A percentile compares a stretch with the other conserved stretches of the same genome.
These are phyloP conservation scores for Metschnikowia proteae DNA, from an alignment of 805 yeast genomes.

Conservation along the genomic window DNA sequence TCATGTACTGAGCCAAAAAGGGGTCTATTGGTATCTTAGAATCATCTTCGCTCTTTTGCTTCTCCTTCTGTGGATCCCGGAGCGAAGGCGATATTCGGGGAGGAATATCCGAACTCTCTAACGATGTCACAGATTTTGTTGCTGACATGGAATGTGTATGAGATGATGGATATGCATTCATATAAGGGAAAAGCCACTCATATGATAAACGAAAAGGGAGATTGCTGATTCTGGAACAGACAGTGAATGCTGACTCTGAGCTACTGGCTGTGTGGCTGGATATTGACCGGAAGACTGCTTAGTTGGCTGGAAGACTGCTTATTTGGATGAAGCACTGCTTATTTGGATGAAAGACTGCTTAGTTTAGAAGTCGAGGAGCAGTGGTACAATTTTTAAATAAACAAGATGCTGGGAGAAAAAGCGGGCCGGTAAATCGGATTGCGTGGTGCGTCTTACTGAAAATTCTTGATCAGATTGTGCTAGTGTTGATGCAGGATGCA, in stretches of 20 bases:
- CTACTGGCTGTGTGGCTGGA: background rate
- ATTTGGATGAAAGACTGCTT: no score
- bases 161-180: background rate
- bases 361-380: no score
- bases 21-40: conserved; percentile 13
- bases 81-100: conserved; percentile 2
- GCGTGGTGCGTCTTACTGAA: conserved; percentile 1
- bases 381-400: background rate
- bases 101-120: background rate
- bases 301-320: no score
- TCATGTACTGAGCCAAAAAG: conserved; percentile 17
- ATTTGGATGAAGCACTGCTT: no score
- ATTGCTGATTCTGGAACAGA: background rate
- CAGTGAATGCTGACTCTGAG: background rate
- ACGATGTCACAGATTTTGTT: background rate
- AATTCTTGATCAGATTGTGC: background rate
- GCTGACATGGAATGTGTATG: background rate
- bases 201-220: background rate
- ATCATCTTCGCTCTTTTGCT: background rate
- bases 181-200: background rate
- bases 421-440: background rate
- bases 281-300: no score
- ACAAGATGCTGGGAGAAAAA: background rate
- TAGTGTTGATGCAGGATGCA: conserved; percentile 2
- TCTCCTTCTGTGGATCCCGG: background rate